phyloP scores from a whole-genome alignment of 257 asterid species.

The Fraxinus americana region DNA sequence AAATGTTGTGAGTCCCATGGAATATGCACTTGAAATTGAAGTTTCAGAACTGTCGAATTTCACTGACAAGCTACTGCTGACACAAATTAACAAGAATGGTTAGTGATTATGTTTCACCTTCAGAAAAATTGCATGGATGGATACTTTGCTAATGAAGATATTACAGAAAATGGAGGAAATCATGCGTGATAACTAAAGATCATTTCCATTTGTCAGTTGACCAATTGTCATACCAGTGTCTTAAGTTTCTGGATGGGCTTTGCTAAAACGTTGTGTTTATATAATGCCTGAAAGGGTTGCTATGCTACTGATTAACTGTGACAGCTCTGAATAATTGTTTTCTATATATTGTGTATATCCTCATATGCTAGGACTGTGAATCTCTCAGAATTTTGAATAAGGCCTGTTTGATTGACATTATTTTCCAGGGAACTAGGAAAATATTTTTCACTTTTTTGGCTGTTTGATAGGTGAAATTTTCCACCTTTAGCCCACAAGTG shows the following conservation, averaged over 20 bases:
- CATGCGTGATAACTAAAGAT: too few relatives aligned
- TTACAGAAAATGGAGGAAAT: neutral
- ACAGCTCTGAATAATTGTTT: neutral
- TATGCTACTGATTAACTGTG: neutral
- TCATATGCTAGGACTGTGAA: too few relatives aligned
- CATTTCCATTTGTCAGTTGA: neutral
- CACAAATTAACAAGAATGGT: neutral
- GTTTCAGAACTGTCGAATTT: neutral
- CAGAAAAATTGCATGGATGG: neutral
- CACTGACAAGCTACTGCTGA: neutral
- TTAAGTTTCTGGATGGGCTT: neutral
- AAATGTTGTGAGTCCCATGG: too few relatives aligned
- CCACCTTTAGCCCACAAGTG: too few relatives aligned
- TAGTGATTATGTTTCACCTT: neutral
- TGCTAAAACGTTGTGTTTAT: neutral
- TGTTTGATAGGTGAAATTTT: too few relatives aligned
- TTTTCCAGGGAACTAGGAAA: too few relatives aligned
- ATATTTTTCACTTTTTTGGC: too few relatives aligned
- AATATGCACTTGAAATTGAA: too few relatives aligned
- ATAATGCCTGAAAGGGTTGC: neutral
- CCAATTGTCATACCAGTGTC: neutral
- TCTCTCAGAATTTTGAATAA: too few relatives aligned
- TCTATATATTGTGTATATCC: too few relatives aligned
- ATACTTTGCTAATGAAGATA: neutral
- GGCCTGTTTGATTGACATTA: too few relatives aligned